These are phyloP conservation scores for Halophytophthora batemanensis DNA, from an alignment of 352 stramenopile species.

Conservation along the genomic window DNA sequence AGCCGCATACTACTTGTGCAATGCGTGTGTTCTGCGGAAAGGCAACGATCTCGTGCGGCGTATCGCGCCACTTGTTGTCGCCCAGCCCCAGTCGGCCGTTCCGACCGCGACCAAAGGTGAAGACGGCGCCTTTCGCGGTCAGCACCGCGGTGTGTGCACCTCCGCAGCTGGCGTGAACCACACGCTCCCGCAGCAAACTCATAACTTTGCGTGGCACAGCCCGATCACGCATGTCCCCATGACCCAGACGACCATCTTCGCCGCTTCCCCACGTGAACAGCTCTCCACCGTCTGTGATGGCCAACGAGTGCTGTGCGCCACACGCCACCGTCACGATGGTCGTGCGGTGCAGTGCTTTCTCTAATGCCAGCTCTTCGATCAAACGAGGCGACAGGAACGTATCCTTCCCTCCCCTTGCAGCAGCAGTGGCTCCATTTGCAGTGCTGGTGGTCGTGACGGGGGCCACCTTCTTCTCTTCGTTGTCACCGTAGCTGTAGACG, in stretches of 20 bases:
- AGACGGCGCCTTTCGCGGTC: conserved; percentile 53
- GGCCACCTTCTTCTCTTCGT: conserved; percentile 52
- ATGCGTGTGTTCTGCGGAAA: conserved; percentile 42
- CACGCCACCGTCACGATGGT: conserved; percentile 63
- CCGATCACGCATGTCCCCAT: conserved; percentile 81
- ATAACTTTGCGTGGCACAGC: conserved; percentile 77
- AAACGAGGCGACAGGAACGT: conserved; percentile 54
- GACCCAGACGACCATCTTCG: conserved; percentile 72
- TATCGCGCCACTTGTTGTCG: conserved; percentile 75
- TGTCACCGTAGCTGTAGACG: conserved; percentile 76
- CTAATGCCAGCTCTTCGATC: conserved; percentile 74
- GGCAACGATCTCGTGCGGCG: conserved; percentile 47
- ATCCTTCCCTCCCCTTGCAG: conserved; percentile 11
- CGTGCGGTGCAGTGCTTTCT: conserved; percentile 72
- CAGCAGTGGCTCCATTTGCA: not conserved
- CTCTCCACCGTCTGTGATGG: conserved; percentile 64
- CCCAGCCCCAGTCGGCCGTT: conserved; percentile 74
- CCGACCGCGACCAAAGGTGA: conserved; percentile 69
- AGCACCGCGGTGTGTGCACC: conserved; percentile 77
- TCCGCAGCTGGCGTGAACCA: conserved; percentile 71
- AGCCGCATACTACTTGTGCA: conserved; percentile 62
- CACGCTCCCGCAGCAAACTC: conserved; percentile 59
- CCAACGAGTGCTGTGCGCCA: conserved; percentile 72
- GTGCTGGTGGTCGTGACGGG: conserved; percentile 9
- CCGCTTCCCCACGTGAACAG: conserved; percentile 83